Percentiles rank a stretch among this genome's conserved stretches.
phyloP scores from a whole-genome alignment of 2,329 filamentous ascomycete genomes.

The Diaporthe nobilis region DNA sequence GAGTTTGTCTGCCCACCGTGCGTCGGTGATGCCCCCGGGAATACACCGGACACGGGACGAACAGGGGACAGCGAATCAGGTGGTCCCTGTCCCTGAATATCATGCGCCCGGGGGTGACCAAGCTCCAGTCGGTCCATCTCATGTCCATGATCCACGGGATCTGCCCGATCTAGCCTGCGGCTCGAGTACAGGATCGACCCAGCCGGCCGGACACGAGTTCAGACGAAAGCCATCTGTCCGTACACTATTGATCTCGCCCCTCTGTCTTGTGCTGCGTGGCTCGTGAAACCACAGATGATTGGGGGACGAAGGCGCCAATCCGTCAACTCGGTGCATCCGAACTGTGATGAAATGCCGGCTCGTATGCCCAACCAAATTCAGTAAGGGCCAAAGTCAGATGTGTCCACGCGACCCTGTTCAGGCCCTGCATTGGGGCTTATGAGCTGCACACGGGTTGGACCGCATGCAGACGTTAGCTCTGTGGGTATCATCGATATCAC shows the following conservation, averaged over 20 bases:
- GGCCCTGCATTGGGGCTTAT: neutral
- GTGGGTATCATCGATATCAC: neutral
- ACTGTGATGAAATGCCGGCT: neutral
- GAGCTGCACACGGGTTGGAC: too few relatives aligned
- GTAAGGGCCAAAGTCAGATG: neutral
- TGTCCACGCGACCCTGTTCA: neutral
- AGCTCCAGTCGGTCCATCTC: slow-evolving; percentile 1
- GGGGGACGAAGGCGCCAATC: neutral
- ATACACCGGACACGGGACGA: neutral
- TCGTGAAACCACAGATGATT: neutral
- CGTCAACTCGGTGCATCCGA: neutral
- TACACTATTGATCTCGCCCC: neutral
- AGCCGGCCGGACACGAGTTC: neutral
- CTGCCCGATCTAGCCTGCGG: neutral
- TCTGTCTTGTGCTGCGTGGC: neutral
- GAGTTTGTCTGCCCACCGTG: too few relatives aligned
- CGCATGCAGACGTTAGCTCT: neutral
- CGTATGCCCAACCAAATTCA: neutral
- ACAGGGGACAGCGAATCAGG: neutral
- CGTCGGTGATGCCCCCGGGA: neutral
- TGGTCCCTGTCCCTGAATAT: neutral
- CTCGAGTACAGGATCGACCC: neutral
- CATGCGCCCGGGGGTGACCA: neutral
- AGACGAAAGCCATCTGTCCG: neutral
- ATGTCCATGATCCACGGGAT: neutral